Evolutionary conservation across 2,329 filamentous ascomycete genomes (phyloP), one percentile per base, ranked within the genome.

Genomic region (Lachnellula occidentalis): DNA sequence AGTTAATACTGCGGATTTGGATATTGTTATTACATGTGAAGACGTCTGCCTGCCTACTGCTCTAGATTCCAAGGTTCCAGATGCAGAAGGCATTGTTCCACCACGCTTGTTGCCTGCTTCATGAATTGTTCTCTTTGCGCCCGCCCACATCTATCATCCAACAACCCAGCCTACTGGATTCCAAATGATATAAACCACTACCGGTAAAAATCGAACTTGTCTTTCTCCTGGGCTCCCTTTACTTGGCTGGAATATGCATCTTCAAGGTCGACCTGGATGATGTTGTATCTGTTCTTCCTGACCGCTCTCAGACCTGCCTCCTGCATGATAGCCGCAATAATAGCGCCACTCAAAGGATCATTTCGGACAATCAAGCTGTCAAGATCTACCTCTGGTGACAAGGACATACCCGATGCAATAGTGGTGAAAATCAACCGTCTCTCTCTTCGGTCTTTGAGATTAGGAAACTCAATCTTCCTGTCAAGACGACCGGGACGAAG

Each of bases 261-360:
- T 74, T 99, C 94, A 60, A 99, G 77, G 74, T 99, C 94, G 59
- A 82, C 85, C 78, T 99, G 94, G 68, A 99, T 97, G 71, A 99
- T 99, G 74, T 99, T 97, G 76, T 99, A 99, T 67, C 94, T 80
- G 75, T 99, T 97, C 85, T 96, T 97, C 67, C 92, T 82, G 61
- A 97, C 92, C 24, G 92, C 92, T 63, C 92, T 83, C 64, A 99
- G 79, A 63, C 94, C 94, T 34, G 94, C 94, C 76, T 99, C 94
- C 74, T 99, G 94, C 94, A 99, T 99, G 70, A 99, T 96, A 50
- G 94, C 94, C 47, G 94, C 92, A 70, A 99, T 99, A 65, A 99
- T 87, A 54, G 94, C 94, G 66, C 94, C 94, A 48, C 89, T 95
- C 48, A 99, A 77, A 2, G 94, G 94, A 70, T 99, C 94, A 70